These are phyloP conservation scores for Candida broadrunensis DNA, from an alignment of 805 yeast genomes.

Conservation along the genomic window DNA sequence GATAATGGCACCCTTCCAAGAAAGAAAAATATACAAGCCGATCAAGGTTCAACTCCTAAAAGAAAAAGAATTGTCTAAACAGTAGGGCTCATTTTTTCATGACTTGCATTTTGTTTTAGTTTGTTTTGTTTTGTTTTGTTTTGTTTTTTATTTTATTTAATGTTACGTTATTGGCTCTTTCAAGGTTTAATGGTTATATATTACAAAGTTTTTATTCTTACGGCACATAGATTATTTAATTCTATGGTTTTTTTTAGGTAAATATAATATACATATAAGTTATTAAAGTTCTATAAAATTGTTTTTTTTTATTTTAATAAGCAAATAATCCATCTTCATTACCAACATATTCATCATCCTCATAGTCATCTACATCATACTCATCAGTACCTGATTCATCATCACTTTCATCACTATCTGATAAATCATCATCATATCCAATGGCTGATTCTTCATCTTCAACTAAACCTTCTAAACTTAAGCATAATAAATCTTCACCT, in stretches of 20 bases:
- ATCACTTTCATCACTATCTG: constrained; percentile 49
- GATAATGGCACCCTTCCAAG: neutral
- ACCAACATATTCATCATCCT: constrained; percentile 54
- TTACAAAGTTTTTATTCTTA: no score
- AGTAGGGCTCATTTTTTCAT: no score
- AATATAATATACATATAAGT: no score
- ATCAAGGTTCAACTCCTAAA: constrained; percentile 3
- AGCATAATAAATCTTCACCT: constrained; percentile 54
- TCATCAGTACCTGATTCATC: constrained; percentile 52
- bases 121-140: no score
- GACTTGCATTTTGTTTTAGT: no score
- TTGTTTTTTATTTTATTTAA: no score
- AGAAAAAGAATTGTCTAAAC: constrained; percentile 6
- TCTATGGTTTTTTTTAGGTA: no score
- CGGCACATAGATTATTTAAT: no score
- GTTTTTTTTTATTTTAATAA: constrained; percentile 17
- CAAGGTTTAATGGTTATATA: no score
- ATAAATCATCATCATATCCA: constrained; percentile 32
- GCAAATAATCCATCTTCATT: constrained; percentile 50
- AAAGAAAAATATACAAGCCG: constrained; percentile 11
- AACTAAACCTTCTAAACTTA: constrained; percentile 41
- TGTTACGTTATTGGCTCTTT: no score
- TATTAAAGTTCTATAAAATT: neutral
- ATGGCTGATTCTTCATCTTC: constrained; percentile 29
- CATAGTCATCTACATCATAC: constrained; percentile 41